A percentile compares a stretch with the other conserved stretches of the same genome.
These are phyloP conservation scores for Chrysoporthe deuterocubensis DNA, from an alignment of 2,329 filamentous ascomycete genomes.

Conservation along the genomic window DNA sequence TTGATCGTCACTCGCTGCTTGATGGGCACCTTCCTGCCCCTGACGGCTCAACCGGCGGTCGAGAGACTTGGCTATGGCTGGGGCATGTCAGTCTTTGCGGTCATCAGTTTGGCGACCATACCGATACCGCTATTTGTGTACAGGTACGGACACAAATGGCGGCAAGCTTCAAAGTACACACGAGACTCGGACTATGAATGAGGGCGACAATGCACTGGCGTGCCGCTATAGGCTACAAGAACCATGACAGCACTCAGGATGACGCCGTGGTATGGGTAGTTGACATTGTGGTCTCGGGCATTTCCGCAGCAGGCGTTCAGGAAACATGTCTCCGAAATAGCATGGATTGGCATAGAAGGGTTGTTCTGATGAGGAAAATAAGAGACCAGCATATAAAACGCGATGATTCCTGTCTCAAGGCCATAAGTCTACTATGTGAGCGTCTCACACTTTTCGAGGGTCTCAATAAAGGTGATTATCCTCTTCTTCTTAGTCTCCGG, in stretches of 20 bases:
- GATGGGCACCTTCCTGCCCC: conserved; percentile 60
- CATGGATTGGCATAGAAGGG: not conserved
- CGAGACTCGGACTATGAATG: conserved; percentile 35
- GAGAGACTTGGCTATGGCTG: conserved; percentile 55
- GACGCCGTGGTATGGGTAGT: not conserved
- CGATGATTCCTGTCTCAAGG: not conserved
- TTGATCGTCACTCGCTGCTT: conserved; percentile 60
- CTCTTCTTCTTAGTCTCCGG: conserved; percentile 17
- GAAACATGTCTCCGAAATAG: not conserved
- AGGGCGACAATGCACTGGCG: not conserved
- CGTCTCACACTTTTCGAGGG: conserved; percentile 9
- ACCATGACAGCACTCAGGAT: not conserved
- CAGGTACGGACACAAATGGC: conserved; percentile 56
- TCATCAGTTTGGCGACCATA: conserved; percentile 46
- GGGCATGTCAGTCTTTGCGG: conserved; percentile 52
- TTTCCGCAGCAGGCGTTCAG: not conserved
- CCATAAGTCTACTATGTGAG: conserved; percentile 2
- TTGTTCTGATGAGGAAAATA: not conserved
- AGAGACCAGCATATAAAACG: not conserved
- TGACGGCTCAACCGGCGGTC: conserved; percentile 53
- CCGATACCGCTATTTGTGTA: conserved; percentile 56
- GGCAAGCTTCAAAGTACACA: conserved; percentile 55
- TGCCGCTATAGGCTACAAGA: not conserved
- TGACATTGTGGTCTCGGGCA: not conserved
- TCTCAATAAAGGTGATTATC: conserved; percentile 12